Conservation (phyloP, 768 basidiomycete genomes). For the Agaricus blazei region DNA sequence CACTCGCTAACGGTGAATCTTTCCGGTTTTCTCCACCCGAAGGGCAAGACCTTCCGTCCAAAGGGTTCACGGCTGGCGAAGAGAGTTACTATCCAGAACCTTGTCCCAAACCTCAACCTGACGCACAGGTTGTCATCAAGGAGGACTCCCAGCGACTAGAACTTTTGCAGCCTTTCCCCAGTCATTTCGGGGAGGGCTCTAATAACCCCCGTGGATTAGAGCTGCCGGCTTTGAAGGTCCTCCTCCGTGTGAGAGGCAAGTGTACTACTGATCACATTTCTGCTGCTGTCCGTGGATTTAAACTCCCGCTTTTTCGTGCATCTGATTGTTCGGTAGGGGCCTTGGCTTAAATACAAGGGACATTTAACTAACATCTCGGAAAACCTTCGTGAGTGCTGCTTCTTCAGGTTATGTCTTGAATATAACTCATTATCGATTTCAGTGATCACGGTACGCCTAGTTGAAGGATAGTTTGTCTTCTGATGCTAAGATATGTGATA, state of each 20-base stretch:
- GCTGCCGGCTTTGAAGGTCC: constrained; percentile 74
- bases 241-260: constrained; percentile 94
- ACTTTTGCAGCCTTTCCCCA: constrained; percentile 76
- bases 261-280: constrained; percentile 99
- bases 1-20: constrained; percentile 59
- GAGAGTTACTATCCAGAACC: constrained; percentile 74
- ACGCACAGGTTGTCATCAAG: constrained; percentile 72
- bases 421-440: neutral
- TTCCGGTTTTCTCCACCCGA: constrained; percentile 85
- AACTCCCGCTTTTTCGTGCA: neutral
- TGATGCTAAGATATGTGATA: constrained; percentile 18
- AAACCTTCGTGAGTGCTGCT: constrained; percentile 68
- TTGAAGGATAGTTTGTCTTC: neutral
- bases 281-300: constrained; percentile 63
- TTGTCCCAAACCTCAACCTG: constrained; percentile 67
- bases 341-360: constrained; percentile 99
- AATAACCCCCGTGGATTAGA: constrained; percentile 56
- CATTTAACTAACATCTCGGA: constrained; percentile 96
- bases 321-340: constrained; percentile 50
- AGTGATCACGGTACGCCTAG: constrained; percentile 71
- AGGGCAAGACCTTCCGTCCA: constrained; percentile 78
- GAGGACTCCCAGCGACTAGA: constrained; percentile 83
- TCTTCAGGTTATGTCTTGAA: neutral
- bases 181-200: constrained; percentile 56
- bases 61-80: constrained; percentile 77